Conservation (phyloP, 306 rosid genomes). For the Vachellia collinsii region DNA sequence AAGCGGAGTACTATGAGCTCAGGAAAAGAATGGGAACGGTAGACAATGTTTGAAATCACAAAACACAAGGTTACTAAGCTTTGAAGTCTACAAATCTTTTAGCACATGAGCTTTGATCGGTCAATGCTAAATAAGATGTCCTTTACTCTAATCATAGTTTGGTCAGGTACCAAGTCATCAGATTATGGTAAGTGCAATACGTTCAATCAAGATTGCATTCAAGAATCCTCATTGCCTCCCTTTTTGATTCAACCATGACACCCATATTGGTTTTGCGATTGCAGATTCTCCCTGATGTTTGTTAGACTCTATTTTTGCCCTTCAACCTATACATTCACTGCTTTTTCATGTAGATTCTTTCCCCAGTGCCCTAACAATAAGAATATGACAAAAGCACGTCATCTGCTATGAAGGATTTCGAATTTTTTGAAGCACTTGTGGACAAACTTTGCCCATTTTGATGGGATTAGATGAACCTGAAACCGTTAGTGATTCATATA, state of each 20-base stretch:
- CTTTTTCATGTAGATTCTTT: conserved; percentile 3
- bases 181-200: conserved; percentile 18
- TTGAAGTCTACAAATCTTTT: conserved; percentile 24
- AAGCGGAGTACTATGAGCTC: conserved; percentile 47
- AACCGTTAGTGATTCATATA: no score
- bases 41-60: conserved; percentile 27
- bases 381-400: background rate
- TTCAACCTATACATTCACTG: conserved; percentile 1
- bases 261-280: background rate
- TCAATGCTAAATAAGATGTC: background rate
- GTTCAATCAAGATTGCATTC: background rate
- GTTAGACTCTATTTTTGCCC: conserved; percentile 22
- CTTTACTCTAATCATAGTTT: conserved; percentile 3
- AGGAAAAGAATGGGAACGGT: conserved; percentile 46
- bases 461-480: conserved; percentile 2
- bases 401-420: conserved; percentile 13
- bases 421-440: background rate
- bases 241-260: conserved; percentile 1
- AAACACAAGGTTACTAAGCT: background rate
- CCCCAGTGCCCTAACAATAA: background rate
- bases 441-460: background rate
- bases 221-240: background rate
- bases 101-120: conserved; percentile 12
- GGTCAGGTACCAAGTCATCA: background rate
- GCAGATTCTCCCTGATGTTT: conserved; percentile 19